These are phyloP conservation scores for Musa balbisiana DNA, from an alignment of 202 grass and related monocot genomes.

Conservation along the genomic window DNA sequence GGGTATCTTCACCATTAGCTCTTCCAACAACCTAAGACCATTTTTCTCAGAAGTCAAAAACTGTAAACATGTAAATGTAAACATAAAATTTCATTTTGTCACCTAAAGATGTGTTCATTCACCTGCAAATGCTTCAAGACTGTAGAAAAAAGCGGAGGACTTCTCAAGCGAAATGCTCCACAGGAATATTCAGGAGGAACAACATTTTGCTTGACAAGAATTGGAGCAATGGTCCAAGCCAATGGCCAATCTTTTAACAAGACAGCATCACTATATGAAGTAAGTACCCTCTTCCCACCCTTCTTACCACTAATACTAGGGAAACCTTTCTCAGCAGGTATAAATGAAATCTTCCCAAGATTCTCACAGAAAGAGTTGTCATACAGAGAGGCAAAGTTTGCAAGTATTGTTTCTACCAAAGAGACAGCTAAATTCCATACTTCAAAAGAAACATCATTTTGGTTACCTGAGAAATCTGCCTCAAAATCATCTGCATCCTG, in stretches of 20 bases:
- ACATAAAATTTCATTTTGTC: constrained; percentile 15
- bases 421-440: constrained; percentile 81
- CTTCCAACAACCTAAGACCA: constrained; percentile 66
- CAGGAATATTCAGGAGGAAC: constrained; percentile 88
- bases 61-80: constrained; percentile 31
- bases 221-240: constrained; percentile 82
- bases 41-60: constrained; percentile 29
- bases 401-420: constrained; percentile 63
- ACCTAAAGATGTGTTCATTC: constrained; percentile 18
- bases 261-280: constrained; percentile 77
- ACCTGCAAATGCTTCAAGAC: constrained; percentile 89
- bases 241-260: constrained; percentile 87
- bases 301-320: constrained; percentile 96
- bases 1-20: constrained; percentile 88
- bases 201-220: constrained; percentile 75
- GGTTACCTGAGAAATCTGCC: constrained; percentile 43
- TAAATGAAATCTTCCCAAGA: constrained; percentile 79
- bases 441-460: constrained; percentile 74
- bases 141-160: constrained; percentile 75
- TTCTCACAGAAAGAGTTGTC: constrained; percentile 86
- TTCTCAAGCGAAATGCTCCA: constrained; percentile 80
- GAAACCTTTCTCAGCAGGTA: constrained; percentile 95
- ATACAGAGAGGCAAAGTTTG: constrained; percentile 85
- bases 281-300: constrained; percentile 77
- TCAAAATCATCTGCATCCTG: constrained; percentile 72